A percentile compares a stretch with the other conserved stretches of the same genome.
phyloP scores from a whole-genome alignment of 2,329 filamentous ascomycete genomes.

The Talaromyces atroroseus region DNA sequence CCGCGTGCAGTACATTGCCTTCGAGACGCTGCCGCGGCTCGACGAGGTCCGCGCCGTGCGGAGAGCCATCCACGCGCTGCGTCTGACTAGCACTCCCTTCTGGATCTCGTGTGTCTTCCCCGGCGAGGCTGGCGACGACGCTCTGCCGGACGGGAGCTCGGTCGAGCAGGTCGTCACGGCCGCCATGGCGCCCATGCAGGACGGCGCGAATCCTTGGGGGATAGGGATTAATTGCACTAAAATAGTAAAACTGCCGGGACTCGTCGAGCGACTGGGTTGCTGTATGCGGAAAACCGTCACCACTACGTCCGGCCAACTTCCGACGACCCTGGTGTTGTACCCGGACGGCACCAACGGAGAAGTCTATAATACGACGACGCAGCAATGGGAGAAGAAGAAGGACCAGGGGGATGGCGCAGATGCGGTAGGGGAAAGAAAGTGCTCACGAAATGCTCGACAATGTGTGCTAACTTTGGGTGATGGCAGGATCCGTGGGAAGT shows the following conservation, averaged over 20 bases:
- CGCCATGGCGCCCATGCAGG: slow-evolving; percentile 26
- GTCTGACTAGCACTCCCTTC: slow-evolving; percentile 36
- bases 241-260: slow-evolving; percentile 25
- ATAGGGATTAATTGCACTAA: slow-evolving; percentile 63
- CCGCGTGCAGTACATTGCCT: slow-evolving; percentile 53
- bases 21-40: slow-evolving; percentile 61
- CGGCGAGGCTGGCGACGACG: slow-evolving; percentile 37
- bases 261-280: slow-evolving; percentile 25
- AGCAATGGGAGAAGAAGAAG: slow-evolving; percentile 50
- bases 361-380: slow-evolving; percentile 59
- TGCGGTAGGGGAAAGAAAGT: background rate
- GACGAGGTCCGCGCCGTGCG: slow-evolving; percentile 53
- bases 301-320: slow-evolving; percentile 22
- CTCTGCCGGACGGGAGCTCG: slow-evolving; percentile 53
- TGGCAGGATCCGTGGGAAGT: slow-evolving; percentile 33
- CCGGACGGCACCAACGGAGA: slow-evolving; percentile 65
- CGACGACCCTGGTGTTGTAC: slow-evolving; percentile 52
- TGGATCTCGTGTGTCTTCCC: slow-evolving; percentile 64
- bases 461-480: background rate
- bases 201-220: slow-evolving; percentile 48
- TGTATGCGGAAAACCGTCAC: slow-evolving; percentile 36
- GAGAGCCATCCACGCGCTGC: slow-evolving; percentile 24
- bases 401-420: background rate
- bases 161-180: slow-evolving; percentile 40
- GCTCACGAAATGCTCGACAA: background rate